phyloP scores from a whole-genome alignment of 495 filamentous ascomycete genomes.

The Astrothelium macrocarpum region DNA sequence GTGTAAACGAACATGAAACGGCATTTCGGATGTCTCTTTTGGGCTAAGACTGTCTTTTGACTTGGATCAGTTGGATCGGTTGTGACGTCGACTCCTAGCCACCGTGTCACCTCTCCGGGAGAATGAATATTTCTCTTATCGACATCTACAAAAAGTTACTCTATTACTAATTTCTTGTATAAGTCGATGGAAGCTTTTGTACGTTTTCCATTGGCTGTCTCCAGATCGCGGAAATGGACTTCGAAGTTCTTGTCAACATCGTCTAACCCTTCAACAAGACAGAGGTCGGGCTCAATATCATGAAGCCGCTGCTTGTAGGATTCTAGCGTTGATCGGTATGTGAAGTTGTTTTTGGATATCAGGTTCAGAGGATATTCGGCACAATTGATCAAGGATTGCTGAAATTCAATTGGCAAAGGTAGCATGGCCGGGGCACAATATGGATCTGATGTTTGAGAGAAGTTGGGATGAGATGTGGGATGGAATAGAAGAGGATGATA shows the following conservation, averaged over 20 bases:
- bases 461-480: too few relatives aligned
- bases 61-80: background rate
- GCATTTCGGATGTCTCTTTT: background rate
- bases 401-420: background rate
- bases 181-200: background rate
- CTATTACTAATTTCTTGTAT: background rate
- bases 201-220: conserved; percentile 8
- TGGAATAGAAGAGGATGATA: too few relatives aligned
- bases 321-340: conserved; percentile 1
- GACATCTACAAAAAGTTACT: background rate
- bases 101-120: conserved; percentile 1
- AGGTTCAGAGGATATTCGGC: conserved; percentile 7
- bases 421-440: background rate
- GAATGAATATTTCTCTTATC: conserved; percentile 10
- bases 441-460: too few relatives aligned
- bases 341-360: background rate
- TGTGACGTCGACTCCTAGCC: background rate
- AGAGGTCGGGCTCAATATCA: conserved; percentile 1
- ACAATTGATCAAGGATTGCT: background rate
- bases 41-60: background rate
- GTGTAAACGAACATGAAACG: background rate
- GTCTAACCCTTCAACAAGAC: conserved; percentile 6
- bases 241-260: conserved; percentile 6
- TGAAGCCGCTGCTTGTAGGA: conserved; percentile 6
- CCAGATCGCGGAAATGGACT: conserved; percentile 5